Base-by-base conservation (phyloP, 2,329 filamentous ascomycete species). In the Fusarium sp. region DNA sequence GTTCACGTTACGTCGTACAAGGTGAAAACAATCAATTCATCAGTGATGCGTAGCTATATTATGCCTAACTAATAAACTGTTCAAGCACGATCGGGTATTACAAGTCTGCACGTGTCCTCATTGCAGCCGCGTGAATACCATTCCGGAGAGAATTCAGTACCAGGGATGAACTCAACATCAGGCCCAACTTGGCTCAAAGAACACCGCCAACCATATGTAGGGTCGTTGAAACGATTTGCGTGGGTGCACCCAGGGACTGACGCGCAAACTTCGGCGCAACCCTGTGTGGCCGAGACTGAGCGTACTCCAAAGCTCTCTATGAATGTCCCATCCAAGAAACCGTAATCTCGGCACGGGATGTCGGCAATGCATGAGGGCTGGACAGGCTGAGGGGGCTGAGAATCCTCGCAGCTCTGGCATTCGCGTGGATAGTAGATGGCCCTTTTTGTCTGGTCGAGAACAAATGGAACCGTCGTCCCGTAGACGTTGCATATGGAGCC, bases 51-150 rank as follows among this genome's bases (percentile, higher is more conserved):
- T 23, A 4, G 23, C 23, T 1, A 23, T 23, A 23, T 23, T 23
- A 23, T 23, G 23, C 23, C 23, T 23, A 23, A 5, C 23, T 23
- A 23, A 23, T 4, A 23, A 4, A 23, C 23, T 23, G 4, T 5
- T 23, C 23, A 23, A 23, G 23, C 23, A 23, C 23, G 23, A 23
- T 47, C 6, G 9, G 15, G 15, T 47, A 47, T 31, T 12, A n/a
- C 4, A 47, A 15, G 27, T 47, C 44, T 47, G 13, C 44, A 47
- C 3, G 44, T 27, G 27, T 30, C 2, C 30, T 16, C 27, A n/a
- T 47, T 31, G 27, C 44, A 47, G 15, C 44, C 44, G 13, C 44
- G 44, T n/a, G 44, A 47, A 31, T 47, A 47, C 44, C 44, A 47
- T 31, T 30, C 4, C 15, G 9, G 12, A 18, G 15, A 15, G 27